These are phyloP conservation scores for Kwoniella pini DNA, from an alignment of 768 basidiomycete species.

Conservation along the genomic window DNA sequence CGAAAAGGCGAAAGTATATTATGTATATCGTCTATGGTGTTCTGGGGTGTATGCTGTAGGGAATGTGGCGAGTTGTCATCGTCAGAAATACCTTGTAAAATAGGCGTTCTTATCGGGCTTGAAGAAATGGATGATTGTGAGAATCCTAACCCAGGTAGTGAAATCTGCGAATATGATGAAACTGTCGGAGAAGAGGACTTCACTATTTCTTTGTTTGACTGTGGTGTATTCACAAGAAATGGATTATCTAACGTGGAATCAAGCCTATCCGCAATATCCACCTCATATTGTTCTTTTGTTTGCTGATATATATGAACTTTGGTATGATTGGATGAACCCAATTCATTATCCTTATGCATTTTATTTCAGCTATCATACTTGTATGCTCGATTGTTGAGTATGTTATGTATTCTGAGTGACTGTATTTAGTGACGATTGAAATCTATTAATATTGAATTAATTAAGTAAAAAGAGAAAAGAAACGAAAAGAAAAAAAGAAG, in stretches of 20 bases:
- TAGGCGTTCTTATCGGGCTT: background rate
- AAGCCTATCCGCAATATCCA: too few species aligned
- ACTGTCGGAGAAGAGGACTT: too few species aligned
- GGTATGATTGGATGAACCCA: background rate
- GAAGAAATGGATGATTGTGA: background rate
- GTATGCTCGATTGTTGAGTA: background rate
- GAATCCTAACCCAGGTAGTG: background rate
- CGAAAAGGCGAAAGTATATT: background rate
- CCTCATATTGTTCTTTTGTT: too few species aligned
- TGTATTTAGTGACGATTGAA: background rate
- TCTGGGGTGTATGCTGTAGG: too few species aligned
- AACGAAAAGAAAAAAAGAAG: too few species aligned
- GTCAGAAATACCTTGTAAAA: too few species aligned
- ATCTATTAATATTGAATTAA: background rate
- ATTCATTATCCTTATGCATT: constrained; percentile 4
- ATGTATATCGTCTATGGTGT: too few species aligned
- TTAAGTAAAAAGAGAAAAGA: background rate
- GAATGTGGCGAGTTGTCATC: too few species aligned
- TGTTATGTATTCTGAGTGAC: background rate
- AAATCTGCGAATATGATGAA: background rate
- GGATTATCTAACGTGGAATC: too few species aligned
- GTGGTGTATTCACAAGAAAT: too few species aligned
- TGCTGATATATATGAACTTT: background rate
- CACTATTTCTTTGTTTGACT: too few species aligned
- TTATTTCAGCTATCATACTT: background rate